Conservation (phyloP, 2,329 filamentous ascomycete genomes). For the Colletotrichum nymphaeae region DNA sequence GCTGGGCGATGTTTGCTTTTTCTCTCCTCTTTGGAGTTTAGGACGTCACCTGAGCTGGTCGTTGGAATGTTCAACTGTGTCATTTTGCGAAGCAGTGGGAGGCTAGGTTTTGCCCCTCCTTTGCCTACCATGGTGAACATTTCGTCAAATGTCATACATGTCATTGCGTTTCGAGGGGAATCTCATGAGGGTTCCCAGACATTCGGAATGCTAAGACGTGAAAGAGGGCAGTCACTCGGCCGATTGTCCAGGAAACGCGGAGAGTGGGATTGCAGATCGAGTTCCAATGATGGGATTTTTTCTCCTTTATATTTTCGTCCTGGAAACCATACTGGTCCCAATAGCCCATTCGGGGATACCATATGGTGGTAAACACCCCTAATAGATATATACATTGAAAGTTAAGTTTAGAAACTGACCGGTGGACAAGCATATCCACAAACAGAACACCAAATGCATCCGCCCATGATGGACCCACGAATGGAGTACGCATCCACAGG, state of each 20-base stretch:
- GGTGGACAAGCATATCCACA: constrained; percentile 13
- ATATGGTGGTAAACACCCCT: not conserved
- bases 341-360: constrained; percentile 2
- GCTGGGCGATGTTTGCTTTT: not conserved
- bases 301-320: not conserved
- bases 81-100: not conserved
- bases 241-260: not conserved
- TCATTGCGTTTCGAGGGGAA: not conserved
- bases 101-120: not conserved
- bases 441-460: constrained; percentile 23
- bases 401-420: constrained; percentile 16
- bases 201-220: not conserved
- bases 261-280: not conserved
- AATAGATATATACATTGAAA: constrained; percentile 34
- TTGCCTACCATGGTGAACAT: not conserved
- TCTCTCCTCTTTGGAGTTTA: not conserved
- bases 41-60: not conserved
- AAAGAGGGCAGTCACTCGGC: not conserved
- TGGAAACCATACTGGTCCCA: not conserved
- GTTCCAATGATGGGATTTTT: not conserved
- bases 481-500: constrained; percentile 6
- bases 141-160: not conserved
- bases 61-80: not conserved
- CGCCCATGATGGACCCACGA: constrained; percentile 5
- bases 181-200: not conserved